These are phyloP conservation scores for Dryas drummondii DNA, from an alignment of 306 rosid species.

Conservation along the genomic window DNA sequence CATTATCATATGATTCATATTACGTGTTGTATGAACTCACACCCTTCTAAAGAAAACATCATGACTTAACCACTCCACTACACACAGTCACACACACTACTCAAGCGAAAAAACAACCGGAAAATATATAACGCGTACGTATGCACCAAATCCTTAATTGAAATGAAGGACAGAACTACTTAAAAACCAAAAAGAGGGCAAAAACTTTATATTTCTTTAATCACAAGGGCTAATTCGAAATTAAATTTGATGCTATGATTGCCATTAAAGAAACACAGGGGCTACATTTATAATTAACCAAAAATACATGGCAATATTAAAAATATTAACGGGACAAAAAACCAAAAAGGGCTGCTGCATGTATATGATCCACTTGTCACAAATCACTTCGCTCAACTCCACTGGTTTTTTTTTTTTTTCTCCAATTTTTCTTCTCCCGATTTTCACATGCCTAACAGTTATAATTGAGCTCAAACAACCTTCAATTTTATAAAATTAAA, in stretches of 20 bases:
- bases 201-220: no score
- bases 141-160: no score
- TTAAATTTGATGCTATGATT: no score
- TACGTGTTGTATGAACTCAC: slow-evolving; percentile 2
- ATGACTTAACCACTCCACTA: neutral
- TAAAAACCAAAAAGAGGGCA: no score
- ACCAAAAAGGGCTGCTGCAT: neutral
- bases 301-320: neutral
- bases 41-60: neutral
- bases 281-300: no score
- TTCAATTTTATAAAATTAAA: no score
- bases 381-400: neutral
- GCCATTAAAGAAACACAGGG: no score
- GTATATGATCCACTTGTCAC: neutral
- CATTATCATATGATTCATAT: neutral
- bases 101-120: no score
- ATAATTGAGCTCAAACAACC: neutral
- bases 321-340: neutral
- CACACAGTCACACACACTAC: no score
- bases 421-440: neutral
- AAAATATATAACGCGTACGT: no score
- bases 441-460: neutral
- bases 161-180: no score
- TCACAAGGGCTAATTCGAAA: no score
- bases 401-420: neutral